Evolutionary conservation across 164 flowering plant species (phyloP).

Genomic region (Vitis riparia): DNA sequence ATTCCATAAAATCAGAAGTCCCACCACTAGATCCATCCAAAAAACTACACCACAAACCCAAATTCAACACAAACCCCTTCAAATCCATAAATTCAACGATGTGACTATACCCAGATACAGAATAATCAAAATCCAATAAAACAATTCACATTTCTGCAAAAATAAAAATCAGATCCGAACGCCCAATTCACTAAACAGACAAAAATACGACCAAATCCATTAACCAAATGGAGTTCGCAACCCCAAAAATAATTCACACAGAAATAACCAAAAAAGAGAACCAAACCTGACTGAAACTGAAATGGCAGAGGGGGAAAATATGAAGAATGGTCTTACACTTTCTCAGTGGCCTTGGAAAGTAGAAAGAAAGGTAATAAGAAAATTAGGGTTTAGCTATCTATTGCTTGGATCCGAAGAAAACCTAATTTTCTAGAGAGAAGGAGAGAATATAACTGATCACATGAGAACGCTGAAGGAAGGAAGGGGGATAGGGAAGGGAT

Average conservation of each 20-base stretch:
- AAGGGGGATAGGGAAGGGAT: conserved; percentile 1
- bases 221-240: neutral
- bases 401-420: conserved; percentile 21
- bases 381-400: neutral
- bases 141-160: neutral
- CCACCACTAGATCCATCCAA: neutral
- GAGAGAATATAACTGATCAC: conserved; percentile 16
- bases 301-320: conserved; percentile 1
- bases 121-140: conserved; percentile 3
- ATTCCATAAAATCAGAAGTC: neutral
- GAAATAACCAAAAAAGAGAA: neutral
- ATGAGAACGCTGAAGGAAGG: conserved; percentile 10
- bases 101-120: conserved; percentile 6
- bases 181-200: conserved; percentile 1
- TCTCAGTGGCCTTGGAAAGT: neutral
- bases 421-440: neutral
- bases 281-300: conserved; percentile 5
- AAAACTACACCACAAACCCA: neutral
- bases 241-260: neutral
- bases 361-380: neutral
- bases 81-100: neutral
- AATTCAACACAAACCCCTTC: neutral
- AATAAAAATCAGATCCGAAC: conserved; percentile 20
- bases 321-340: neutral
- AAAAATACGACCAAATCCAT: neutral